phyloP scores from a whole-genome alignment of 176 grass and related monocot genomes.

The Zoysia pacifica region DNA sequence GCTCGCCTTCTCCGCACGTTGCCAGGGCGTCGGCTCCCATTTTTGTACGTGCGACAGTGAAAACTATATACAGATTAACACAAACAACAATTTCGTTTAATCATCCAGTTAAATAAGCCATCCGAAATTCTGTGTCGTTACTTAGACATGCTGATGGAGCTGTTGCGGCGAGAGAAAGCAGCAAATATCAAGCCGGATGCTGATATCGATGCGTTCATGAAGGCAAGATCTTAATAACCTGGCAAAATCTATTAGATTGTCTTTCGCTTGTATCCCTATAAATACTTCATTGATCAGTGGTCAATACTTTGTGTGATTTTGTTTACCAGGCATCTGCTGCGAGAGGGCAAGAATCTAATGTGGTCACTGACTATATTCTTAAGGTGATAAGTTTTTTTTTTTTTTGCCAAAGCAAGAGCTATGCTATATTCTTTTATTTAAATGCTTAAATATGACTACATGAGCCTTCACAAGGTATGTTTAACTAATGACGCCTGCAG shows the following conservation, averaged over 20 bases:
- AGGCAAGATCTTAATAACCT: slow-evolving; percentile 43
- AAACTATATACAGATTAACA: not conserved
- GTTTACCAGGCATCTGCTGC: slow-evolving; percentile 60
- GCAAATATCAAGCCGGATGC: slow-evolving; percentile 97
- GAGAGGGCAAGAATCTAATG: slow-evolving; percentile 58
- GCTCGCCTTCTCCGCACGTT: slow-evolving; percentile 81
- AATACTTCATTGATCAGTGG: not conserved
- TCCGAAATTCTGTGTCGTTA: slow-evolving; percentile 29
- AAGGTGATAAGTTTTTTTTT: slow-evolving; percentile 47
- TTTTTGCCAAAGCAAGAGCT: too few species aligned
- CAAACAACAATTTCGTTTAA: not conserved
- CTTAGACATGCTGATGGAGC: slow-evolving; percentile 81
- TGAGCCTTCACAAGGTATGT: too few species aligned
- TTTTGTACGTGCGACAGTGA: slow-evolving; percentile 45
- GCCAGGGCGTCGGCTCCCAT: slow-evolving; percentile 82
- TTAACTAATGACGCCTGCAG: not conserved
- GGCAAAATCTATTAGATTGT: not conserved
- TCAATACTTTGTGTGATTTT: not conserved
- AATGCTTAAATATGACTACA: too few species aligned
- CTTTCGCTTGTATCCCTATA: not conserved
- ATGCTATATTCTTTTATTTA: too few species aligned
- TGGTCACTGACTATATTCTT: slow-evolving; percentile 80
- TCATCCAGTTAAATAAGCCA: not conserved
- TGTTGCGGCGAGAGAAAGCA: slow-evolving; percentile 83
- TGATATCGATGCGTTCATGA: slow-evolving; percentile 94